Conservation (phyloP, 768 basidiomycete genomes). For the Lactarius tabidus region DNA sequence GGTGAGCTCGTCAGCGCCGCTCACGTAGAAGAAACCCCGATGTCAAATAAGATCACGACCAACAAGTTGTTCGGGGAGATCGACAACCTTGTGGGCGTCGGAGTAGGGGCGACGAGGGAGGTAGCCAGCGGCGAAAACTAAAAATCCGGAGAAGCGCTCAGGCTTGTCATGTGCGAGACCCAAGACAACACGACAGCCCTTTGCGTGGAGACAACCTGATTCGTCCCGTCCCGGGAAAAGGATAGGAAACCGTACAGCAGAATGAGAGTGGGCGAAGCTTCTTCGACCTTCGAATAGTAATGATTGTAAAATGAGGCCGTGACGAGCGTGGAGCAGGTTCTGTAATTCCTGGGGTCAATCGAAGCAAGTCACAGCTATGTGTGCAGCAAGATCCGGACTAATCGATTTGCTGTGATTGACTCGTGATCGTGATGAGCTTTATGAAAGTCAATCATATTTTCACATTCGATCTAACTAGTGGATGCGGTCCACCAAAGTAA, state of each 20-base stretch:
- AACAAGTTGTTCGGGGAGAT: constrained; percentile 29
- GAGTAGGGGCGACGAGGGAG: constrained; percentile 29
- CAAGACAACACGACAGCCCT: constrained; percentile 37
- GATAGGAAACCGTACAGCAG: constrained; percentile 46
- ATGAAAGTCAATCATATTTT: background rate
- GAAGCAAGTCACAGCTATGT: background rate
- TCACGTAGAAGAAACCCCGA: constrained; percentile 37
- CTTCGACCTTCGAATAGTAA: constrained; percentile 32
- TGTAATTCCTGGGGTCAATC: background rate
- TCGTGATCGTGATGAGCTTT: background rate
- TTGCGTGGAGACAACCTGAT: constrained; percentile 34
- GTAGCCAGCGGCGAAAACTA: constrained; percentile 37
- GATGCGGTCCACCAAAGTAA: background rate
- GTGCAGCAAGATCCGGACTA: background rate
- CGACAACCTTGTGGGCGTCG: constrained; percentile 31
- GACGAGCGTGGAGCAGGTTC: constrained; percentile 31
- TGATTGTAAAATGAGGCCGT: constrained; percentile 35
- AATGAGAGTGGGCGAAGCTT: constrained; percentile 26
- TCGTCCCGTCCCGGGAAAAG: constrained; percentile 39
- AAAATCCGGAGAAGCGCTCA: constrained; percentile 41
- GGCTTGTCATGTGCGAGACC: constrained; percentile 38
- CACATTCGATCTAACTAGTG: background rate
- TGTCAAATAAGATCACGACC: constrained; percentile 42
- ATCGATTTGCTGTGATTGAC: background rate
- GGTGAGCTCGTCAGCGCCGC: constrained; percentile 33